Evolutionary conservation across 2,329 filamentous ascomycete species (phyloP), one percentile per base, ranked within the genome.

Genomic region (Talaromyces islandicus): DNA sequence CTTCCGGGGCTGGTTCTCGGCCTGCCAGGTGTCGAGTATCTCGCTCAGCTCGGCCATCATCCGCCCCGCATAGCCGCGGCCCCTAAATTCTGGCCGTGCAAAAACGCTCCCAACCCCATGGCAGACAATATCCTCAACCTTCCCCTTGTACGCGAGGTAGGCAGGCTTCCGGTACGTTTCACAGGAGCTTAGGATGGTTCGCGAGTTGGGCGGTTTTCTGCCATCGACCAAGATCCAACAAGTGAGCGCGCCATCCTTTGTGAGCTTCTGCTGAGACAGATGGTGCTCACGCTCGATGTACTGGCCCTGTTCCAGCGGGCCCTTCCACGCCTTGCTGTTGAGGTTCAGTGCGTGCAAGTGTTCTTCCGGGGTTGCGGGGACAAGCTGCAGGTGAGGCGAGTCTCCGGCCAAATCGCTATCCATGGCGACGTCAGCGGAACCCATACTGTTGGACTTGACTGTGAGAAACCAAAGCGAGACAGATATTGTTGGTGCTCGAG

Each of bases 71-170:
- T 96, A 96, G 21, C 90, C 89, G 65, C 81, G 83, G 4, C 88
- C 87, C 60, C 91, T 78, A 71, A 85, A 85, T 67, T 85, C 79
- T 0, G 84, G 81, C 46, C 85, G 82, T 4, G 87, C 91, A 71
- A 88, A 94, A n/a, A 95, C 91, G 62, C 88, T 90, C 14, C 87
- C 90, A 60, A 95, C 83, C 5, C 89, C 91, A 74, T 96, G 88
- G 17, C 85, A 84, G 10, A 75, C 60, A 10, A 80, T 77, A 50
- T 82, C 79, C 66, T 88, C 84, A 27, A 88, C 67, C 11, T 67
- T 80, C 75, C 82, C 81, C 65, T 79, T 78, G 25, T 83, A 75
- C 1, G 75, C 75, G 2, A 77, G 71, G 14, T 77, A 66, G 2
- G 76, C 76, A 29, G 67, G 71, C 64, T 79, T 78, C 25, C 68